These are phyloP conservation scores for Xerocomus potaroensis DNA, from an alignment of 768 basidiomycete species.

Conservation along the genomic window DNA sequence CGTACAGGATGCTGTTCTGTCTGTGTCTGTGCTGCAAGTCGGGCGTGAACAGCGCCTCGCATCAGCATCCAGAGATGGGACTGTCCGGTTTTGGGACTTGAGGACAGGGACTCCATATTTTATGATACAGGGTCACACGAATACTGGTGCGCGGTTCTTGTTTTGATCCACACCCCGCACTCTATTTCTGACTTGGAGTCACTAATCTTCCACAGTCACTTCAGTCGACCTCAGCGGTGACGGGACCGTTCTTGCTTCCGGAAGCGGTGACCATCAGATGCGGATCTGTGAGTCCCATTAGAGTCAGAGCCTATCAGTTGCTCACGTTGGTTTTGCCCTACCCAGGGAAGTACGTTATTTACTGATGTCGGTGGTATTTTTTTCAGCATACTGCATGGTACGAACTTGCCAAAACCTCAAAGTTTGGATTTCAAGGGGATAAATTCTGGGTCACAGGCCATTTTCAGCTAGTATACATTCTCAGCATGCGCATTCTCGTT, in stretches of 20 bases:
- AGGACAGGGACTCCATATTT: conserved; percentile 30
- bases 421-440: conserved; percentile 9
- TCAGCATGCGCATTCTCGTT: background rate
- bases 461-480: conserved; percentile 2
- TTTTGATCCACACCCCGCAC: conserved; percentile 13
- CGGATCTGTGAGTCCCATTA: conserved; percentile 32
- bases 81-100: conserved; percentile 35
- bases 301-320: conserved; percentile 11
- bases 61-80: conserved; percentile 37
- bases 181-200: conserved; percentile 8
- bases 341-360: conserved; percentile 26
- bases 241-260: conserved; percentile 32
- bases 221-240: conserved; percentile 35
- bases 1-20: conserved; percentile 29
- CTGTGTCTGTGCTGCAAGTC: conserved; percentile 29
- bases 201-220: conserved; percentile 28
- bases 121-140: conserved; percentile 33
- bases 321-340: conserved; percentile 8
- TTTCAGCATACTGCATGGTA: background rate
- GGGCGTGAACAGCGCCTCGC: conserved; percentile 32
- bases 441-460: conserved; percentile 1
- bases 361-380: conserved; percentile 15
- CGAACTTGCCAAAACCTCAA: background rate
- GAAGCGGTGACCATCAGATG: conserved; percentile 35
- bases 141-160: conserved; percentile 29